Conservation (phyloP, 2,329 filamentous ascomycete species). For the Exutisphaerella laricina region DNA sequence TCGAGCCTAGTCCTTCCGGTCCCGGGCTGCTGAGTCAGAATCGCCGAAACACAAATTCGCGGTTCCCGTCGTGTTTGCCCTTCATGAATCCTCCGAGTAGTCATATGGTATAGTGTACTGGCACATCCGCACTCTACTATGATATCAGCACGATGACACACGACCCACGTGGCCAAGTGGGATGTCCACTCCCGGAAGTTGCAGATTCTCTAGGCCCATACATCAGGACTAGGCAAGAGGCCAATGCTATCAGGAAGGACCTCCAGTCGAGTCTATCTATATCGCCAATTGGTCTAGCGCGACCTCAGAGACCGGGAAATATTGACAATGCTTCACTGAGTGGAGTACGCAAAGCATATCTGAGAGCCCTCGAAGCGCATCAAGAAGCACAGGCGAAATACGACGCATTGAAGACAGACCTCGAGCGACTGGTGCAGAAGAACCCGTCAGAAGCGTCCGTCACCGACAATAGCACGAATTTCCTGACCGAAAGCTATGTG, state of each 20-base stretch:
- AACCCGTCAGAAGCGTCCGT: background rate
- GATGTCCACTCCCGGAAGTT: slow-evolving; percentile 28
- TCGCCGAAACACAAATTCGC: no score
- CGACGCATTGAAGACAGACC: slow-evolving; percentile 28
- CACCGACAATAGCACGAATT: slow-evolving; percentile 1
- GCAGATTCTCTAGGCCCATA: slow-evolving; percentile 27
- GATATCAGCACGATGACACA: no score
- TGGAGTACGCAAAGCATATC: slow-evolving; percentile 30
- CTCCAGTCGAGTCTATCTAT: slow-evolving; percentile 26
- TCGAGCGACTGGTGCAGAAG: slow-evolving; percentile 17
- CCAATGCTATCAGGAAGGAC: slow-evolving; percentile 22
- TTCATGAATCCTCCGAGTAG: no score
- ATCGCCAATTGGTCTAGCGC: slow-evolving; percentile 12
- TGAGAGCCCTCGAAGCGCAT: slow-evolving; percentile 29
- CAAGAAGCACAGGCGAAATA: slow-evolving; percentile 26
- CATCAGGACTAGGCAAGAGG: slow-evolving; percentile 29
- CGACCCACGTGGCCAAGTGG: background rate
- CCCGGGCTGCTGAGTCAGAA: no score
- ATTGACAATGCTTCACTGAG: slow-evolving; percentile 18
- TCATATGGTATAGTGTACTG: no score
- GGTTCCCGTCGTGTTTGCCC: no score
- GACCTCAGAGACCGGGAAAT: background rate
- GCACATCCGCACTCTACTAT: no score
- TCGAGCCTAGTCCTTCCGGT: no score
- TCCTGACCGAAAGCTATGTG: slow-evolving; percentile 20